These are phyloP conservation scores for Trichoderma afroharzianum DNA, from an alignment of 2,329 filamentous ascomycete species.

Conservation along the genomic window DNA sequence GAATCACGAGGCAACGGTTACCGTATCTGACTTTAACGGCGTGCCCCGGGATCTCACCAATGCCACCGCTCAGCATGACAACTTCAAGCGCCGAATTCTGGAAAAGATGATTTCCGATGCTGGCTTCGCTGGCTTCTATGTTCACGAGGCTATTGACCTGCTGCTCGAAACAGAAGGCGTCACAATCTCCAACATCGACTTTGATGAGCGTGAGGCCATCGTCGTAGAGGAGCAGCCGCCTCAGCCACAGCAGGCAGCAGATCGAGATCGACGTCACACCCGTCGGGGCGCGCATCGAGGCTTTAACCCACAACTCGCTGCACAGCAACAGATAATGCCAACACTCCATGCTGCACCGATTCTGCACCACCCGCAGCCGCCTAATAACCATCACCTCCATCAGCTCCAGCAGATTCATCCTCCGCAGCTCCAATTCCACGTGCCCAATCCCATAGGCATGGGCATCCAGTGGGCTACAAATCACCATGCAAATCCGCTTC, in stretches of 20 bases:
- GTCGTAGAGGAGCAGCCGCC: not conserved
- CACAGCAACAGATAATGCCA: not conserved
- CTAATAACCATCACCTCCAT: not conserved
- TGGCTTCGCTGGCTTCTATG: conserved; percentile 30
- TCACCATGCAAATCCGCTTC: not conserved
- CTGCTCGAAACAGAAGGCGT: conserved; percentile 35
- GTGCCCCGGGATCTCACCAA: conserved; percentile 23
- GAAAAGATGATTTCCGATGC: conserved; percentile 38
- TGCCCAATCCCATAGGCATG: not conserved
- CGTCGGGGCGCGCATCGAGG: not conserved
- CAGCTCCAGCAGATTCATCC: not conserved
- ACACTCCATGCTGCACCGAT: not conserved
- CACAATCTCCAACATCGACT: conserved; percentile 29
- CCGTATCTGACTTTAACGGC: conserved; percentile 27
- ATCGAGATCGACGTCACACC: not conserved
- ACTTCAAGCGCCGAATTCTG: conserved; percentile 32
- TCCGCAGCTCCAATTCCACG: not conserved
- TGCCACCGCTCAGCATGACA: conserved; percentile 25
- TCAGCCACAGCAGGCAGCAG: not conserved
- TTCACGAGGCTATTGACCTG: conserved; percentile 33
- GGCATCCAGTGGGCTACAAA: not conserved
- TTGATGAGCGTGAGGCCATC: conserved; percentile 30
- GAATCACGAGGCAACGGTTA: conserved; percentile 20
- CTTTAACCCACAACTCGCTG: not conserved
- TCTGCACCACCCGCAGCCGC: not conserved